A percentile compares a stretch with the other conserved stretches of the same genome.
These are phyloP conservation scores for Cytospora leucostoma DNA, from an alignment of 2,329 filamentous ascomycete species.

Conservation along the genomic window DNA sequence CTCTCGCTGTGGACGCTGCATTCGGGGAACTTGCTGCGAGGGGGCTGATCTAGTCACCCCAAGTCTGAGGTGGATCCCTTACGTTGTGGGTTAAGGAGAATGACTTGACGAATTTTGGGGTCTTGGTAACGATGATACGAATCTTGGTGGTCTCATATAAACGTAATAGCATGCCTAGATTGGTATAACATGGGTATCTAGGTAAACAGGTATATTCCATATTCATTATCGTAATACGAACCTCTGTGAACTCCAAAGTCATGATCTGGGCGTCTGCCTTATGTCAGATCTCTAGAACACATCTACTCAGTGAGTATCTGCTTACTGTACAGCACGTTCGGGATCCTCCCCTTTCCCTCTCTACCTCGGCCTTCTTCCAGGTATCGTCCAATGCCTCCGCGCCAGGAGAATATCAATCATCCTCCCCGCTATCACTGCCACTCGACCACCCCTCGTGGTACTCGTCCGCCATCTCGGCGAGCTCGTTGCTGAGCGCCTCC, in stretches of 20 bases:
- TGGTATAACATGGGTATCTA: no score
- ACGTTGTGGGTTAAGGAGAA: background rate
- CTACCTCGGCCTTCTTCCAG: background rate
- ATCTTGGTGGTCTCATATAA: no score
- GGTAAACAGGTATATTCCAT: no score
- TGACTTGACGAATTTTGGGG: background rate
- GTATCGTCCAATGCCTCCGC: background rate
- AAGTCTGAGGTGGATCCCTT: background rate
- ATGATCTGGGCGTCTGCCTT: no score
- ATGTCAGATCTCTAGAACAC: no score
- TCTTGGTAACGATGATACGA: no score
- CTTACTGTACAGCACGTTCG: background rate
- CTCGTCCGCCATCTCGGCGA: conserved; percentile 81
- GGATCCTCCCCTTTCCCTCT: background rate
- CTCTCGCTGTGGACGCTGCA: conserved; percentile 46
- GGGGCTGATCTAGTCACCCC: background rate
- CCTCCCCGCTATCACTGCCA: conserved; percentile 70
- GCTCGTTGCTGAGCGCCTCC: conserved; percentile 77
- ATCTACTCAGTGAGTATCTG: no score
- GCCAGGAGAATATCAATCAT: conserved; percentile 42
- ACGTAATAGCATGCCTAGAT: no score
- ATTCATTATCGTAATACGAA: no score
- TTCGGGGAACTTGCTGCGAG: conserved; percentile 30
- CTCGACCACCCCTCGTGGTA: conserved; percentile 89
- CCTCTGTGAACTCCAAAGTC: no score